A percentile compares a stretch with the other conserved stretches of the same genome.
phyloP scores from a whole-genome alignment of 805 yeast species.

The Kluyveromyces siamensis region DNA sequence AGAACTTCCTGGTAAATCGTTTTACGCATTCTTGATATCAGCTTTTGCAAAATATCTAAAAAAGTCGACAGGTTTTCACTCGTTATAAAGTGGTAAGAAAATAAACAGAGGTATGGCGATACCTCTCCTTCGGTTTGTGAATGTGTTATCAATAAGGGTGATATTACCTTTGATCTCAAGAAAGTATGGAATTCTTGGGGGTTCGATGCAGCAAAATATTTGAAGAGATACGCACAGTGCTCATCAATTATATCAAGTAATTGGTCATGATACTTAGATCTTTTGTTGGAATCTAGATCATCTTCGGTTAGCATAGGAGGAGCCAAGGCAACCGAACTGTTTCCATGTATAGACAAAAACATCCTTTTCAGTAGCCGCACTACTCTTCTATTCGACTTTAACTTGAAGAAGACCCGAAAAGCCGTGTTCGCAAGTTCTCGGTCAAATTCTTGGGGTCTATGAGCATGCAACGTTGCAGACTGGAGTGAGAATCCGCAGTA shows the following conservation, averaged over 20 bases:
- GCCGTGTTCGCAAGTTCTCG: slow-evolving; percentile 21
- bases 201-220: slow-evolving; percentile 44
- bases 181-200: slow-evolving; percentile 35
- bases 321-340: neutral
- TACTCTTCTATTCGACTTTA: slow-evolving; percentile 27
- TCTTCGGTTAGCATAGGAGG: neutral
- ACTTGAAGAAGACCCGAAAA: slow-evolving; percentile 21
- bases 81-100: slow-evolving; percentile 36
- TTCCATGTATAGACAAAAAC: slow-evolving; percentile 10
- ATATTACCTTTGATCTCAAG: slow-evolving; percentile 13
- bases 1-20: slow-evolving; percentile 39
- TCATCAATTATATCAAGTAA: slow-evolving; percentile 26
- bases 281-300: neutral
- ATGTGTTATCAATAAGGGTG: slow-evolving; percentile 26
- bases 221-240: slow-evolving; percentile 33
- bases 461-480: slow-evolving; percentile 27
- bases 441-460: slow-evolving; percentile 26
- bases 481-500: slow-evolving; percentile 28
- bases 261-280: neutral
- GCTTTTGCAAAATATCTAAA: slow-evolving; percentile 32
- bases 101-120: slow-evolving; percentile 38
- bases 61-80: slow-evolving; percentile 29
- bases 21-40: slow-evolving; percentile 32
- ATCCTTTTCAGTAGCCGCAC: slow-evolving; percentile 27
- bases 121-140: slow-evolving; percentile 30